Conservation (phyloP, 2,329 filamentous ascomycete genomes). For the Dactylellina haptotyla region DNA sequence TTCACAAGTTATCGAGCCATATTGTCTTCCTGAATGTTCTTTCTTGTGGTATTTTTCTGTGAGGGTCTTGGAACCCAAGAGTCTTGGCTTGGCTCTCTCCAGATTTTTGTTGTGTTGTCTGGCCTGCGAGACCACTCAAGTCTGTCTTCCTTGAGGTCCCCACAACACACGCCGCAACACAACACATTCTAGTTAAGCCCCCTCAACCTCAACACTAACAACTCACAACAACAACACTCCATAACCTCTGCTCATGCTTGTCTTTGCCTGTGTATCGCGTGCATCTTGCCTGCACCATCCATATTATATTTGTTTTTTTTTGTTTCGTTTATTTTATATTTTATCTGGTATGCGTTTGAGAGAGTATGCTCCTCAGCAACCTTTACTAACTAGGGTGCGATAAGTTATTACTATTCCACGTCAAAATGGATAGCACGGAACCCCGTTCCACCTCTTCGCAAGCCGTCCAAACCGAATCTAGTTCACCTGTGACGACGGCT, state of each 20-base stretch:
- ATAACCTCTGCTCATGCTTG: not conserved
- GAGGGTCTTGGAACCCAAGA: slow-evolving; percentile 54
- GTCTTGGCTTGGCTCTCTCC: slow-evolving; percentile 50
- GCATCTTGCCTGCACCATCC: too few species aligned
- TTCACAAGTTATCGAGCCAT: slow-evolving; percentile 18
- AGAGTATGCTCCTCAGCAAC: slow-evolving; percentile 1
- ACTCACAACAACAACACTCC: slow-evolving; percentile 14
- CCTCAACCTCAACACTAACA: slow-evolving; percentile 52
- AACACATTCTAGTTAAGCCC: not conserved
- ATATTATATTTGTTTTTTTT: too few species aligned
- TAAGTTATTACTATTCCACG: too few species aligned
- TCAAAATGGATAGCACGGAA: slow-evolving; percentile 42
- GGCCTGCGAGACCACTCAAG: not conserved
- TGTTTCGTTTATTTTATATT: too few species aligned
- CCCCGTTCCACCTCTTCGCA: slow-evolving; percentile 55
- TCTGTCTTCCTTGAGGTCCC: not conserved
- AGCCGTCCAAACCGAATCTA: slow-evolving; percentile 55
- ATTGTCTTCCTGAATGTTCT: slow-evolving; percentile 15
- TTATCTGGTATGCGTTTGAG: too few species aligned
- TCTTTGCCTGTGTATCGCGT: too few species aligned
- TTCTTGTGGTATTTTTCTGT: slow-evolving; percentile 53
- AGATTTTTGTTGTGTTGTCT: not conserved
- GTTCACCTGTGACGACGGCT: slow-evolving; percentile 18
- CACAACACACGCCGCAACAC: slow-evolving; percentile 53
- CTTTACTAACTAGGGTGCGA: not conserved